Conservation (phyloP, 371 early-diverging fungal species). For the Mucor velutinosus region DNA sequence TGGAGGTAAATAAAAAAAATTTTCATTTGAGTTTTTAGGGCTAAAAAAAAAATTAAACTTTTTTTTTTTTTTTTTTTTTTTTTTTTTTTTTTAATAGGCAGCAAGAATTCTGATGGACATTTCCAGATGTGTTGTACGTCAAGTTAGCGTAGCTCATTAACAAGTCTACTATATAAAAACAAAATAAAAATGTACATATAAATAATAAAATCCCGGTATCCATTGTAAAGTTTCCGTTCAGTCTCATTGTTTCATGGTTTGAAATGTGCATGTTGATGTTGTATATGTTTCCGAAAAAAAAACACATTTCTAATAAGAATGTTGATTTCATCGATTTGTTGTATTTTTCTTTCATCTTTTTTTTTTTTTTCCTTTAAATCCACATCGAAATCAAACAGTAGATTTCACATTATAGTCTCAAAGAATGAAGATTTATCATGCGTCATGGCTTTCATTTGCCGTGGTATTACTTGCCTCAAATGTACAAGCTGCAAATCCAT, state of each 20-base stretch:
- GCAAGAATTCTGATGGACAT: constrained; percentile 53
- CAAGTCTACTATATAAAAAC: not conserved
- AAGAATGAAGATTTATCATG: constrained; percentile 7
- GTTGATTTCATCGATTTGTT: not conserved
- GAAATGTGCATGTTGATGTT: not conserved
- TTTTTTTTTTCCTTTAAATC: not conserved
- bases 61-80: constrained; percentile 20
- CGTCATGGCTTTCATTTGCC: constrained; percentile 19
- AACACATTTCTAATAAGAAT: not conserved
- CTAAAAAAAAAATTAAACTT: constrained; percentile 8
- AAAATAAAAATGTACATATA: constrained; percentile 5
- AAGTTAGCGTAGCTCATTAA: constrained; percentile 19
- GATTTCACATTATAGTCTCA: not conserved
- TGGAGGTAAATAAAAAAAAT: constrained; percentile 39
- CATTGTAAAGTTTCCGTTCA: not conserved
- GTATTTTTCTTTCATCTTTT: not conserved
- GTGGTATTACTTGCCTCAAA: not conserved
- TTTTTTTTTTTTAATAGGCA: constrained; percentile 35
- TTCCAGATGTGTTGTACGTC: constrained; percentile 41
- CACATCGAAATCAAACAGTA: not conserved
- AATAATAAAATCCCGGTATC: not conserved
- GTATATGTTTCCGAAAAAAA: not conserved
- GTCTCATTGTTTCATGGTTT: not conserved
- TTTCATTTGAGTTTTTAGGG: not conserved
- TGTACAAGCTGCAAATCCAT: not conserved